Evolutionary conservation across 2,329 filamentous ascomycete species (phyloP).

Genomic region (Ilyonectria sp.): DNA sequence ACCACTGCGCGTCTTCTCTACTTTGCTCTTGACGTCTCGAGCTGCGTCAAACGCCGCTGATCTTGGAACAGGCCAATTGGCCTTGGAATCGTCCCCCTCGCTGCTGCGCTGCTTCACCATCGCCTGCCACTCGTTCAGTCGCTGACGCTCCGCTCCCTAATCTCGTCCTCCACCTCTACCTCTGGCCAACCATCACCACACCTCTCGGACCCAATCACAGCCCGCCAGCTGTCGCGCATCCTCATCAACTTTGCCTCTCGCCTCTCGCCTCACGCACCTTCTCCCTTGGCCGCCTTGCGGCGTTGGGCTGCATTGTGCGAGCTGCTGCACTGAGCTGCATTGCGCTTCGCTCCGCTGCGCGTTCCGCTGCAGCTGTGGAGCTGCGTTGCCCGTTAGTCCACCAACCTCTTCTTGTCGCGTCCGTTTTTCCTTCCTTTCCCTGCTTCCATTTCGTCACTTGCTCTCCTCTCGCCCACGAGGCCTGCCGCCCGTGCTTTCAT

Average conservation of each 20-base stretch:
- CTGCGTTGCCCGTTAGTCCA: constrained; percentile 43
- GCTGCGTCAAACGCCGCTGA: constrained; percentile 34
- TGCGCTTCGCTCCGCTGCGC: constrained; percentile 42
- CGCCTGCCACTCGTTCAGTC: constrained; percentile 48
- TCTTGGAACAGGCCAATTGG: constrained; percentile 45
- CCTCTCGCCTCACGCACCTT: constrained; percentile 29
- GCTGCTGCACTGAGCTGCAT: constrained; percentile 43
- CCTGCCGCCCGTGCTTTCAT: constrained; percentile 47
- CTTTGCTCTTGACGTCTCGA: constrained; percentile 12
- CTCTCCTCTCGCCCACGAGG: constrained; percentile 35
- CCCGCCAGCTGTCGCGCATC: constrained; percentile 54
- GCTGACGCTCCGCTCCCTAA: constrained; percentile 38
- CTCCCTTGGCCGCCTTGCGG: constrained; percentile 45
- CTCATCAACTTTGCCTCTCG: constrained; percentile 44
- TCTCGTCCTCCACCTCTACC: constrained; percentile 39
- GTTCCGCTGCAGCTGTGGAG: constrained; percentile 47
- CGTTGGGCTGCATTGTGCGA: constrained; percentile 48
- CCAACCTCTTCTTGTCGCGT: constrained; percentile 46
- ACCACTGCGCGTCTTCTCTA: constrained; percentile 7
- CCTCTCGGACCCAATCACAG: constrained; percentile 52
- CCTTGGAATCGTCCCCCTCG: constrained; percentile 34
- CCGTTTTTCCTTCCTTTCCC: constrained; percentile 37
- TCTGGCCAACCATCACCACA: constrained; percentile 43
- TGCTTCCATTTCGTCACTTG: constrained; percentile 42
- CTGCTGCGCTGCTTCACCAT: constrained; percentile 37